Evolutionary conservation across 2,329 filamentous ascomycete genomes (phyloP).

Genomic region (Penicillium sp.): DNA sequence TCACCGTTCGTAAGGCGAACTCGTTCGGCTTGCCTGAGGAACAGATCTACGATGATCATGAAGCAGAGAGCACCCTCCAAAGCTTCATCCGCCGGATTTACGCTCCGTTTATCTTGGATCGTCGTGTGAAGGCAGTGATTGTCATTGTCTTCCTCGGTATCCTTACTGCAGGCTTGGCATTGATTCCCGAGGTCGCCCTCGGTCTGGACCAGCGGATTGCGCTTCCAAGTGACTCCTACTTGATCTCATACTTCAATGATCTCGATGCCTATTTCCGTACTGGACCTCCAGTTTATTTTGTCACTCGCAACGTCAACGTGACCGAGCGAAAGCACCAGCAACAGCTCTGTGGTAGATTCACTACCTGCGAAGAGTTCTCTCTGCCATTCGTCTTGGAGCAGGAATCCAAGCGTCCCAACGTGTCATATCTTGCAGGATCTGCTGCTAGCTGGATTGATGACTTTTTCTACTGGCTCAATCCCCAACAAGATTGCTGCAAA

Average conservation of each 20-base stretch:
- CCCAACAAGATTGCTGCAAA: slow-evolving; percentile 75
- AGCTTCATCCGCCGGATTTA: slow-evolving; percentile 89
- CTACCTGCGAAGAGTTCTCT: slow-evolving; percentile 81
- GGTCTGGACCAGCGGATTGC: slow-evolving; percentile 94
- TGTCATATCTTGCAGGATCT: slow-evolving; percentile 85
- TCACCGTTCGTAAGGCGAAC: slow-evolving; percentile 77
- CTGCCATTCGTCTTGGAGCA: slow-evolving; percentile 89
- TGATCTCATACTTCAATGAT: slow-evolving; percentile 96
- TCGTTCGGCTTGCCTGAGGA: slow-evolving; percentile 66
- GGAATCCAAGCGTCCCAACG: slow-evolving; percentile 83
- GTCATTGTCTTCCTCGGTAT: slow-evolving; percentile 82
- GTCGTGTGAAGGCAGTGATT: slow-evolving; percentile 75
- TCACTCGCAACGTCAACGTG: slow-evolving; percentile 78
- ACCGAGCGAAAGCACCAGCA: slow-evolving; percentile 77
- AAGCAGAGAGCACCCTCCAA: slow-evolving; percentile 82
- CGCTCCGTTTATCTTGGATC: slow-evolving; percentile 77
- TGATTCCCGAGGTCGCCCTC: slow-evolving; percentile 82
- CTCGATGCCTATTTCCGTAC: slow-evolving; percentile 88
- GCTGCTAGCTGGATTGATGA: slow-evolving; percentile 97
- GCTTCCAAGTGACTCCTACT: slow-evolving; percentile 88
- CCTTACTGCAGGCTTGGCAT: slow-evolving; percentile 80
- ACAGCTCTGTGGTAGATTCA: slow-evolving; percentile 87
- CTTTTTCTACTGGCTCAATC: slow-evolving; percentile 96
- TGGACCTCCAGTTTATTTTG: slow-evolving; percentile 95
- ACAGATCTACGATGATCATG: slow-evolving; percentile 68